Percentiles rank a stretch among this genome's conserved stretches.
phyloP scores from a whole-genome alignment of 257 asterid genomes.

The Gentiana dahurica region DNA sequence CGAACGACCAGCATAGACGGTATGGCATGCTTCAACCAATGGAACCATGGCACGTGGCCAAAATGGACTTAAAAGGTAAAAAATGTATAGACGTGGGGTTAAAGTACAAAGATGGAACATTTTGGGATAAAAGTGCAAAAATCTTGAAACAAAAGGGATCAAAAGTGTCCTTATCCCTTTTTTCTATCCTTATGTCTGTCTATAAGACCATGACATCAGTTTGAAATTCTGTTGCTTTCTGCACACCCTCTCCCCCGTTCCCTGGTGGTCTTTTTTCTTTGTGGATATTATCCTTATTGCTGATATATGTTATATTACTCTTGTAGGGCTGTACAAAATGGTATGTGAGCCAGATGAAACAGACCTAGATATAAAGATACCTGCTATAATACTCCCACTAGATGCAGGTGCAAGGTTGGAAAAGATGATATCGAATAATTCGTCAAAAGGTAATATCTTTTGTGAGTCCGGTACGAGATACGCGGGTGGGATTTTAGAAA shows the following conservation, averaged over 20 bases:
- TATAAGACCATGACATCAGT: no score
- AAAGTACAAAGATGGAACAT: no score
- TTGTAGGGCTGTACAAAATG: constrained; percentile 94
- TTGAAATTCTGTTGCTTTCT: not conserved
- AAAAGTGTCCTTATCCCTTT: no score
- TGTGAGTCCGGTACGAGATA: not conserved
- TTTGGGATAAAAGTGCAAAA: no score
- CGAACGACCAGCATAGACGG: no score
- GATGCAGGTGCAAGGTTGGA: constrained; percentile 72
- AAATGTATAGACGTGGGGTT: no score
- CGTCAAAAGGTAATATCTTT: constrained; percentile 47
- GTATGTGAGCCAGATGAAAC: constrained; percentile 89
- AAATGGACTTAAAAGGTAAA: no score
- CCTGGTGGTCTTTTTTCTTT: not conserved
- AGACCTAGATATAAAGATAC: constrained; percentile 69
- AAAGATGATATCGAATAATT: constrained; percentile 56
- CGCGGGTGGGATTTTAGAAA: no score
- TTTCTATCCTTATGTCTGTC: not conserved
- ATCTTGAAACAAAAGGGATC: no score
- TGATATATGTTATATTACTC: constrained; percentile 1
- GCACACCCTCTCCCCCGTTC: not conserved
- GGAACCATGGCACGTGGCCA: no score
- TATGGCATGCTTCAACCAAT: no score
- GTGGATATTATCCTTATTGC: no score
- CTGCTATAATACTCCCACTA: constrained; percentile 77